These are phyloP conservation scores for Arabidopsis hybrid DNA, from an alignment of 441 rosid genomes.

Conservation along the genomic window DNA sequence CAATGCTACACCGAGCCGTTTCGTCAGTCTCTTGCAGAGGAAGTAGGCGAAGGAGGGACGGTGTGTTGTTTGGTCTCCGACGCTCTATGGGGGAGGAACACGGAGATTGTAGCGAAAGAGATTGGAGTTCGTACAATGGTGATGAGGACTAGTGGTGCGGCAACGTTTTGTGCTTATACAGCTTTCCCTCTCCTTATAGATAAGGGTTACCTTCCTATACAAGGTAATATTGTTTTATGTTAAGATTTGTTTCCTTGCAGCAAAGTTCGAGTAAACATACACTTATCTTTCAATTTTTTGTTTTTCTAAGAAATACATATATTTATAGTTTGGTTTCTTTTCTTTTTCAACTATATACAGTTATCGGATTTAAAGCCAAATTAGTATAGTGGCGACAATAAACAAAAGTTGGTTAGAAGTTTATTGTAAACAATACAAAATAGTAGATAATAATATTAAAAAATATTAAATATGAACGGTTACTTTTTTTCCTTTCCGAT, in stretches of 20 bases:
- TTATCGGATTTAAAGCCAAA: background rate
- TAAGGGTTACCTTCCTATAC: slow-evolving; percentile 45
- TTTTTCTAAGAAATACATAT: background rate
- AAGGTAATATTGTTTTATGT: slow-evolving; percentile 46
- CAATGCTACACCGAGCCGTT: slow-evolving; percentile 46
- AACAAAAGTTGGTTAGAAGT: no score
- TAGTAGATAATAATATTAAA: no score
- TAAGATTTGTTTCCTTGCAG: no score
- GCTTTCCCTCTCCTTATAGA: slow-evolving; percentile 43
- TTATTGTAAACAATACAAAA: no score
- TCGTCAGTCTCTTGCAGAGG: slow-evolving; percentile 38
- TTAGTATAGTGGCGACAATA: no score
- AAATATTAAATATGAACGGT: no score
- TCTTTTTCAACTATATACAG: background rate
- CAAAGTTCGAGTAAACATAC: background rate
- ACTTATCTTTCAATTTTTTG: background rate
- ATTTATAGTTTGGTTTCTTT: background rate
- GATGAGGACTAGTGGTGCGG: slow-evolving; percentile 47
- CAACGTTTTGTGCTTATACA: slow-evolving; percentile 42
- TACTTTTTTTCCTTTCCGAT: no score
- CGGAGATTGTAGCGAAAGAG: slow-evolving; percentile 50
- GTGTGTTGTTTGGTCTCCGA: slow-evolving; percentile 56
- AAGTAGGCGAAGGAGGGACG: slow-evolving; percentile 37
- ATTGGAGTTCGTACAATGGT: slow-evolving; percentile 53
- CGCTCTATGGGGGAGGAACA: slow-evolving; percentile 49